Base-by-base conservation (phyloP, 768 basidiomycete genomes). In the Asterophora lycoperdoides region DNA sequence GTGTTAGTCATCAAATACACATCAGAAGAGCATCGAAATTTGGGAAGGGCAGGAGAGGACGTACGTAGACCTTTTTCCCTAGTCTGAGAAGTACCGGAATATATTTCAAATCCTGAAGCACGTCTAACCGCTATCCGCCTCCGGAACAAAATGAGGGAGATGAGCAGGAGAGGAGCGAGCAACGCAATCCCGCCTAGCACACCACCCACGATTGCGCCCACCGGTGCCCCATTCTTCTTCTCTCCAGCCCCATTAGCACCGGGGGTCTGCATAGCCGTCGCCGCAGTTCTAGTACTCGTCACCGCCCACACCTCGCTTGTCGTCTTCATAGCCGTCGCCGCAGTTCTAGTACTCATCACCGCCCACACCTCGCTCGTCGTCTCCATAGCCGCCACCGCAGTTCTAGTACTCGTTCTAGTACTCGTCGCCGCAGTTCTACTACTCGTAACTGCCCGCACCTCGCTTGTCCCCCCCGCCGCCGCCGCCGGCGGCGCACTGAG, bases 171-270 rank as follows among this genome's bases (percentile, higher is more conserved):
- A 23, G 23, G 23, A 23, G 23, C 23, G 23, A 23, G 23, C 23
- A 23, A 3, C 23, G 6, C 23, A 6, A 23, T 23, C 23, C 23
- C 23, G 23, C 23, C 23, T 23, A 23, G 3, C 23, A 52, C 48
- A 15, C 51, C 51, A 4, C 55, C 55, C 18, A 38, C 40, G 13
- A 56, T 52, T 3, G 51, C 48, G 10, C 48, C 55, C 5, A 46
- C 45, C 8, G 44, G 48, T 34, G 10, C 30, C 7, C 7, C 18
- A 20, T 3, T 2, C 5, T 14, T 6, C 9, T 29, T 33, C 15
- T 18, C 15, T 13, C 15, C 26, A 10, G 3, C 29, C 28, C 18
- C 9, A 30, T 41, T 28, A 5, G 33, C 8, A 19, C 33, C 11
- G 11, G 26, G 30, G 14, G n/a, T 37, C 17, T 42, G 18, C 17